A percentile compares a stretch with the other conserved stretches of the same genome.
phyloP scores from a whole-genome alignment of 2,329 filamentous ascomycete species.

The Graphiopsis chlorocephala region DNA sequence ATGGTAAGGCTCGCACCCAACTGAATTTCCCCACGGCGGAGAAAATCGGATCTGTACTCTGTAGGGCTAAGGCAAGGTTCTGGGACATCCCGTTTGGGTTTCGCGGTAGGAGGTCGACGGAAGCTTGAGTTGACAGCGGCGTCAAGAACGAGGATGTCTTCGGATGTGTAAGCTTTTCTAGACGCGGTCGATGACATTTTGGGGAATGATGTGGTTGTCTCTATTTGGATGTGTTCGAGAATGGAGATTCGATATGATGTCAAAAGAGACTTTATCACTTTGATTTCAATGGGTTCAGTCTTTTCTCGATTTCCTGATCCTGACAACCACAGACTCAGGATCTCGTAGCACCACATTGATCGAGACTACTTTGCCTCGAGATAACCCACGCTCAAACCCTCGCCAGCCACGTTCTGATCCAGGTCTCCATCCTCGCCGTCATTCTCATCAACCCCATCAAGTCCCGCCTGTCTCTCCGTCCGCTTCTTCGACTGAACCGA shows the following conservation, averaged over 20 bases:
- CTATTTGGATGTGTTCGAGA: background rate
- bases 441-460: background rate
- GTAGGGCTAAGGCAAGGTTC: background rate
- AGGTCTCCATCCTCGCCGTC: background rate
- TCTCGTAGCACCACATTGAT: background rate
- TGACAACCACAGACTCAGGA: background rate
- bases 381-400: conserved; percentile 3
- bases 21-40: background rate
- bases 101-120: background rate
- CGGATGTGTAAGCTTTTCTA: background rate
- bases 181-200: background rate
- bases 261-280: background rate
- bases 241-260: background rate
- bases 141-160: too few species aligned
- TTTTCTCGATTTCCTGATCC: background rate
- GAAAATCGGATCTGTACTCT: background rate
- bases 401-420: background rate
- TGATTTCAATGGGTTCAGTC: too few species aligned
- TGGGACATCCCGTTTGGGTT: background rate
- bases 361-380: background rate
- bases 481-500: background rate
- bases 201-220: background rate
- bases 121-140: background rate
- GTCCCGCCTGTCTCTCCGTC: background rate
- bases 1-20: background rate